Percentiles rank a stretch among this genome's conserved stretches.
These are phyloP conservation scores for Penicillium steckii DNA, from an alignment of 495 filamentous ascomycete genomes.

Conservation along the genomic window DNA sequence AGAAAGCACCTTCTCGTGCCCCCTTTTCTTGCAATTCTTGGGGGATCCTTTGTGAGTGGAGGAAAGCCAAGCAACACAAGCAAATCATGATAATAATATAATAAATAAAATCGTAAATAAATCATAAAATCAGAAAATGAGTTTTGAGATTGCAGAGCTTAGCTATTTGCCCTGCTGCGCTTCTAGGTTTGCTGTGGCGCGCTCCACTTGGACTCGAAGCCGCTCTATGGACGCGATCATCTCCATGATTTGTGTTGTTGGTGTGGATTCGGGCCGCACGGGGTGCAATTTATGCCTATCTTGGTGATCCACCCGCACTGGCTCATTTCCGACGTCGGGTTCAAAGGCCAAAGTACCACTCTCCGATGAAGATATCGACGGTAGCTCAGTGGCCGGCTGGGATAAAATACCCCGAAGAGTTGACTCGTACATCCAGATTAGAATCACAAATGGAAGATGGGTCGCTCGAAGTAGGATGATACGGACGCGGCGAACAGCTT, in stretches of 20 bases:
- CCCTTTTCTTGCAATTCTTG: slow-evolving; percentile 1
- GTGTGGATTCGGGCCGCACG: slow-evolving; percentile 21
- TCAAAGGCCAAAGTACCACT: slow-evolving; percentile 28
- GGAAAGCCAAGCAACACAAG: too few relatives aligned
- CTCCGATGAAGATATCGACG: slow-evolving; percentile 20
- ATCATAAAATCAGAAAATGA: background rate
- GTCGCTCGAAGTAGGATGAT: slow-evolving; percentile 77
- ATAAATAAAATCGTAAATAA: background rate
- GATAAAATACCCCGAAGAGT: slow-evolving; percentile 29
- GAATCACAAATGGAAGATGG: slow-evolving; percentile 61
- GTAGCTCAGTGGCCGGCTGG: slow-evolving; percentile 24
- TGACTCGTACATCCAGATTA: slow-evolving; percentile 61
- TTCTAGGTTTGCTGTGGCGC: slow-evolving; percentile 26
- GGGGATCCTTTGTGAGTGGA: too few relatives aligned
- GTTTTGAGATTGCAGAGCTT: background rate
- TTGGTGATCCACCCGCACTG: slow-evolving; percentile 20
- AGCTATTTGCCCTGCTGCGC: slow-evolving; percentile 13
- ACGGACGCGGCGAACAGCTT: slow-evolving; percentile 62
- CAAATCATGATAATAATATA: too few relatives aligned
- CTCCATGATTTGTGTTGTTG: slow-evolving; percentile 23
- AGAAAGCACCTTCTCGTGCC: too few relatives aligned
- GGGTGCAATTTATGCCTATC: slow-evolving; percentile 20
- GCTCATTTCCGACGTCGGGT: slow-evolving; percentile 20
- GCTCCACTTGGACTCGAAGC: slow-evolving; percentile 41
- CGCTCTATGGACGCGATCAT: slow-evolving; percentile 41